Evolutionary conservation across 495 filamentous ascomycete species (phyloP), one percentile per base, ranked within the genome.

Genomic region (Venustampulla echinocandica): DNA sequence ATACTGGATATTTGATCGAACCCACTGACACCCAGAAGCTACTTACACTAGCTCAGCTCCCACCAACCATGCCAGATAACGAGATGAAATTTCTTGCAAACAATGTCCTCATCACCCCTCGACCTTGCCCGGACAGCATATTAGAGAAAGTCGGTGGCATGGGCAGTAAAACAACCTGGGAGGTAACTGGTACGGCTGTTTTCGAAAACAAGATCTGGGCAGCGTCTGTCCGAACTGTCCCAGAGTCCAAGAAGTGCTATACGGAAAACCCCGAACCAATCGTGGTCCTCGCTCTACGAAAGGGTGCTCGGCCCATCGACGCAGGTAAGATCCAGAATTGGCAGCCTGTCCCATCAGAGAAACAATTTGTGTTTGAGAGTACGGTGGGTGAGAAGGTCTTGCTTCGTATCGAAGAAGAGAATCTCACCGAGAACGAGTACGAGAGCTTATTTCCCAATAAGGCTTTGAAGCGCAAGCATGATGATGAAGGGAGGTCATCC

Each of bases 1-100:
- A 86, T 69, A 95, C 90, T n/a, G 90, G 87, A 30, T 97, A 97
- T 65, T 71, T 95, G 52, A 80, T 98, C 58, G 71, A 75, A 19
- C 68, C 75, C 35, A 59, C 73, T 22, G 84, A 87, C 56, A 82
- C 83, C 3, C 73, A 81, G 47, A 74, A 74, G 36, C 67, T 98
- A 15, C 74, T 87, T 37, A 69, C 71, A 2, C 75, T 89, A 40
- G 66, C 83, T 32, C 69, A 84, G 35, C 66, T 77, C 14, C 81
- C 83, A 5, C 65, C 74, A 18, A 73, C 72, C 55, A 61, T 69
- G 24, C 58, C 73, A 24, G 69, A 80, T 15, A 63, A 61, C 27
- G 87, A 94, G 23, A 62, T 96, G 47, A 89, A 85, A 50, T 80
- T 77, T 55, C 80, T 95, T 58, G 90, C 84, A 41, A 95, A 93